Evolutionary conservation across 352 stramenopile species (phyloP).

Genomic region (Hyaloperonospora arabidopsidis): DNA sequence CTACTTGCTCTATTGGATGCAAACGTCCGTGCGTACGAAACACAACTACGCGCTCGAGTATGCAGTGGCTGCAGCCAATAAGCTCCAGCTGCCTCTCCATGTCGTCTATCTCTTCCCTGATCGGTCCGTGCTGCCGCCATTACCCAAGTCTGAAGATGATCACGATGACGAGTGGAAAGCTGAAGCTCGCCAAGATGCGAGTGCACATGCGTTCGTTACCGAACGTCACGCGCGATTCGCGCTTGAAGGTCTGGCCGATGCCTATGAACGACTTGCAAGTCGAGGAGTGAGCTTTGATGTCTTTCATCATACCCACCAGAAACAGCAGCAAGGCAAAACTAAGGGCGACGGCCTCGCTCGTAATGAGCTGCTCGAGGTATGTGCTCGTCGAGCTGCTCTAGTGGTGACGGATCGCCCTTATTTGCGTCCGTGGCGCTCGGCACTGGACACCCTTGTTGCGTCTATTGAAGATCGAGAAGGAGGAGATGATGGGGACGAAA

Average conservation of each 20-base stretch:
- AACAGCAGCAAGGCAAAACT: background rate
- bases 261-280: conserved; percentile 30
- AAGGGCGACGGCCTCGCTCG: conserved; percentile 13
- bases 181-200: conserved; percentile 39
- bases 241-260: conserved; percentile 55
- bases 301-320: conserved; percentile 41
- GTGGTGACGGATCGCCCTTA: conserved; percentile 78
- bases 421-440: conserved; percentile 45
- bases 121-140: conserved; percentile 28
- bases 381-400: conserved; percentile 43
- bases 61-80: conserved; percentile 56
- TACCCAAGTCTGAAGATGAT: background rate
- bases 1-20: conserved; percentile 85
- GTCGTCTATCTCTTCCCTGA: conserved; percentile 71
- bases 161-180: conserved; percentile 27
- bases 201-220: conserved; percentile 54
- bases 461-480: conserved; percentile 26
- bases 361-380: conserved; percentile 35
- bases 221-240: conserved; percentile 71
- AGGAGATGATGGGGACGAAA: background rate
- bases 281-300: conserved; percentile 59
- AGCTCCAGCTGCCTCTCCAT: conserved; percentile 57
- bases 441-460: conserved; percentile 37
- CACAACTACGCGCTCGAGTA: conserved; percentile 82
- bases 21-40: conserved; percentile 71